Percentiles rank a stretch among this genome's conserved stretches.
These are phyloP conservation scores for Mortierella sp. DNA, from an alignment of 371 early-diverging fungal genomes.

Conservation along the genomic window DNA sequence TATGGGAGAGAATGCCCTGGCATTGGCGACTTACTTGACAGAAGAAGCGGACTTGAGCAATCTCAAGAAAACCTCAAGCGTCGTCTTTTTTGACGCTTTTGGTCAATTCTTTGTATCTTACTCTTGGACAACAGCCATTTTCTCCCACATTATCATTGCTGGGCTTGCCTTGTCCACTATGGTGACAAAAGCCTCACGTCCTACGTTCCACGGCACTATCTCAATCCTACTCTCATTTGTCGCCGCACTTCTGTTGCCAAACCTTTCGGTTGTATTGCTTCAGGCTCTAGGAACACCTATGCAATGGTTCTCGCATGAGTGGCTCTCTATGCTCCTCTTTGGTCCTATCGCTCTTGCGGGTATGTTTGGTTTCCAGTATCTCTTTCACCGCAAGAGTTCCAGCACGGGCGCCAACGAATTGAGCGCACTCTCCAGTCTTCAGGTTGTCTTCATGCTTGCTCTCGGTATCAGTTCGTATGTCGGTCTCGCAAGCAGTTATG, in stretches of 20 bases:
- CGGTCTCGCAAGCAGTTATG: conserved; percentile 39
- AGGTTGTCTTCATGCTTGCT: conserved; percentile 18
- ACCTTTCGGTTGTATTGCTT: conserved; percentile 58
- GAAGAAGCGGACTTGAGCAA: conserved; percentile 59
- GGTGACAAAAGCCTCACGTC: conserved; percentile 8
- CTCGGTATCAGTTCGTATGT: conserved; percentile 9
- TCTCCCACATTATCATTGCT: conserved; percentile 46
- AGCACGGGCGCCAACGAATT: conserved; percentile 33
- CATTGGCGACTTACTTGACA: conserved; percentile 68
- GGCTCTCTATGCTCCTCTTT: conserved; percentile 69
- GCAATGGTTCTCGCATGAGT: conserved; percentile 75
- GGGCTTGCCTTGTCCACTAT: conserved; percentile 17
- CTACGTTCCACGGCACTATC: conserved; percentile 20
- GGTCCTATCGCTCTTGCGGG: conserved; percentile 65
- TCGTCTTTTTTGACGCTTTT: conserved; percentile 75
- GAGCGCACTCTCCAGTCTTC: conserved; percentile 24
- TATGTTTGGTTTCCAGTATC: conserved; percentile 61
- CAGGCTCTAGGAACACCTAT: conserved; percentile 63
- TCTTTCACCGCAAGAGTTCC: conserved; percentile 34
- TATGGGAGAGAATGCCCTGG: conserved; percentile 76
- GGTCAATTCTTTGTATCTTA: conserved; percentile 73
- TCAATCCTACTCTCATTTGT: conserved; percentile 61
- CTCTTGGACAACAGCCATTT: conserved; percentile 67
- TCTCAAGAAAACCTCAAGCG: conserved; percentile 65
- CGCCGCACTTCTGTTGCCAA: conserved; percentile 59